Evolutionary conservation across 163 green algal species (phyloP).

Genomic region (Chlorella variabilis): DNA sequence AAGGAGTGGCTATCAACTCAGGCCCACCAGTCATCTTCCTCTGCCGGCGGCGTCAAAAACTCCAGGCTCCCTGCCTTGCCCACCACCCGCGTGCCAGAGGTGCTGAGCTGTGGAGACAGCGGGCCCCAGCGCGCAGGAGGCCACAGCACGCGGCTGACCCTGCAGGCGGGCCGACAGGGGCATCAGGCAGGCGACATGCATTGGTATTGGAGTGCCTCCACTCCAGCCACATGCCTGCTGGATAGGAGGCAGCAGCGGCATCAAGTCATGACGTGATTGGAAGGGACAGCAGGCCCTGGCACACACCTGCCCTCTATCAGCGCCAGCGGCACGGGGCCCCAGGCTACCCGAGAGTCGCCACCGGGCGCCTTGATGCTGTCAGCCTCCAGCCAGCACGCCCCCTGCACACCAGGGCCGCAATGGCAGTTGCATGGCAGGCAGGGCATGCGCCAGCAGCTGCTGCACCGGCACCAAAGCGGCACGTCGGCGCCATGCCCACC

Average conservation of each 20-base stretch:
- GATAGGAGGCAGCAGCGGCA: too few relatives aligned
- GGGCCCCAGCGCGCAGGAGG: slow-evolving; percentile 3
- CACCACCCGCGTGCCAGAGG: slow-evolving; percentile 13
- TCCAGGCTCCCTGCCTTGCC: slow-evolving; percentile 6
- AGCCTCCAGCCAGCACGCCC: slow-evolving; percentile 22
- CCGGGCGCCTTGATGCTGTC: not conserved
- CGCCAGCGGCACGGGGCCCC: slow-evolving; percentile 21
- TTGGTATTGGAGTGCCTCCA: too few relatives aligned
- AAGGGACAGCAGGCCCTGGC: too few relatives aligned
- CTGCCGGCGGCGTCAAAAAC: not conserved
- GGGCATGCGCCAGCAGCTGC: too few relatives aligned
- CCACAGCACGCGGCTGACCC: slow-evolving; percentile 18
- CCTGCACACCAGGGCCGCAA: not conserved
- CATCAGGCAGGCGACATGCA: not conserved
- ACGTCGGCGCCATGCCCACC: not conserved
- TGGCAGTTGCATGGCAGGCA: too few relatives aligned
- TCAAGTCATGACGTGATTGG: too few relatives aligned
- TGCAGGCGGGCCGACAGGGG: not conserved
- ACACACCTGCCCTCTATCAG: slow-evolving; percentile 31
- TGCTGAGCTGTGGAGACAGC: slow-evolving; percentile 1
- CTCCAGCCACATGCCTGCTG: too few relatives aligned
- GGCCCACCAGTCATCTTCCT: slow-evolving; percentile 1
- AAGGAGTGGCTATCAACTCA: not conserved
- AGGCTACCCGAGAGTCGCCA: slow-evolving; percentile 9
- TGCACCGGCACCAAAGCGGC: too few relatives aligned